Evolutionary conservation across 2,329 filamentous ascomycete species (phyloP).

Genomic region (Chrysoporthe deuterocubensis): DNA sequence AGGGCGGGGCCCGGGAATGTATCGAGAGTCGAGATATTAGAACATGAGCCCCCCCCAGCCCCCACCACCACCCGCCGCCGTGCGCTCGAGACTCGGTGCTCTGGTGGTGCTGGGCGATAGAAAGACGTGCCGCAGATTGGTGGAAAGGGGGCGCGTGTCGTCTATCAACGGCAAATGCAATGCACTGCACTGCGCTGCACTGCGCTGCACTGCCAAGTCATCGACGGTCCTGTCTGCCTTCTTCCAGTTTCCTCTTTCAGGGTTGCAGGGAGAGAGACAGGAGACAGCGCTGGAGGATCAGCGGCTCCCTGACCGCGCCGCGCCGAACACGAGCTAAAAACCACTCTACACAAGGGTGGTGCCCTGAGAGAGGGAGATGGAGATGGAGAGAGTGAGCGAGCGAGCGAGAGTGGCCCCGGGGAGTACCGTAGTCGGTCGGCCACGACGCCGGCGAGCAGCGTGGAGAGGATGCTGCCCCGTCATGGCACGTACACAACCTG

Average conservation of each 20-base stretch:
- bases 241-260: not conserved
- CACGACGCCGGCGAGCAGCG: not conserved
- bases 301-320: not conserved
- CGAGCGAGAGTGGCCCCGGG: not conserved
- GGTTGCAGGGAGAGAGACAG: not conserved
- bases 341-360: too few relatives aligned
- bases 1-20: not conserved
- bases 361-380: too few relatives aligned
- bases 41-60: not conserved
- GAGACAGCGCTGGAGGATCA: not conserved
- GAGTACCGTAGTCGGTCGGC: not conserved
- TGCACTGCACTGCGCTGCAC: too few relatives aligned
- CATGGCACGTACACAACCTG: not conserved
- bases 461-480: not conserved
- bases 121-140: not conserved
- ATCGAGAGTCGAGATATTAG: constrained; percentile 2
- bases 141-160: not conserved
- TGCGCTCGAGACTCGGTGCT: not conserved
- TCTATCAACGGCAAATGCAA: constrained; percentile 13
- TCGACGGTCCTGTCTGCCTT: not conserved
- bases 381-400: too few relatives aligned
- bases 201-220: constrained; percentile 26
- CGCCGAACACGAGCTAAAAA: not conserved
- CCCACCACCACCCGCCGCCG: not conserved
- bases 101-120: not conserved